Conservation (phyloP, 768 basidiomycete genomes). For the Panaeolus cyanescens region DNA sequence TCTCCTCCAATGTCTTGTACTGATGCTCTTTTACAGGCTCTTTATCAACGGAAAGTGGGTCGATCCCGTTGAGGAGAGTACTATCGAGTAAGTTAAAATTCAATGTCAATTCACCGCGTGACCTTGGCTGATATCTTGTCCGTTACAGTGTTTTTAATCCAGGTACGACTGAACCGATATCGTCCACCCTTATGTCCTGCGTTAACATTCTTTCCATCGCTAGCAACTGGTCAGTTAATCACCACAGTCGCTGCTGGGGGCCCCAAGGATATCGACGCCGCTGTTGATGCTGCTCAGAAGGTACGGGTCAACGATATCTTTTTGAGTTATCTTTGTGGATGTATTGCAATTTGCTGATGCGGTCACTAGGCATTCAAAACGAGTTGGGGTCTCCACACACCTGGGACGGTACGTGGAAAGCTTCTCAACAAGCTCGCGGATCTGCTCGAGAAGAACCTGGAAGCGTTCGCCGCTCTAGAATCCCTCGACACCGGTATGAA, state of each 20-base stretch:
- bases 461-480: conserved; percentile 73
- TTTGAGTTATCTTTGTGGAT: too few species aligned
- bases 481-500: conserved; percentile 59
- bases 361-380: conserved; percentile 41
- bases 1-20: background rate
- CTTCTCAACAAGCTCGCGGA: conserved; percentile 64
- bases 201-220: too few species aligned
- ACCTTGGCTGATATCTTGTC: background rate
- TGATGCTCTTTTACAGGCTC: conserved; percentile 38
- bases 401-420: conserved; percentile 51
- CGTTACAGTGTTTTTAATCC: background rate
- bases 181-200: too few species aligned
- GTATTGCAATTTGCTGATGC: background rate
- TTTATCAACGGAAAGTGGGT: conserved; percentile 73
- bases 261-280: conserved; percentile 69
- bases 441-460: conserved; percentile 59
- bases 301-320: conserved; percentile 31
- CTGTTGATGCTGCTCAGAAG: conserved; percentile 65
- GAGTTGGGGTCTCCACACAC: conserved; percentile 63
- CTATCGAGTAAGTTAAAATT: conserved; percentile 59
- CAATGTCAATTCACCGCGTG: background rate
- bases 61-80: conserved; percentile 55
- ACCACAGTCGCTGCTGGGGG: conserved; percentile 58
- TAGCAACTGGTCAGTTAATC: conserved; percentile 49
- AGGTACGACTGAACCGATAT: background rate